These are phyloP conservation scores for Uronychia binucleata DNA, from an alignment of 73 alveolate genomes.

Conservation along the genomic window DNA sequence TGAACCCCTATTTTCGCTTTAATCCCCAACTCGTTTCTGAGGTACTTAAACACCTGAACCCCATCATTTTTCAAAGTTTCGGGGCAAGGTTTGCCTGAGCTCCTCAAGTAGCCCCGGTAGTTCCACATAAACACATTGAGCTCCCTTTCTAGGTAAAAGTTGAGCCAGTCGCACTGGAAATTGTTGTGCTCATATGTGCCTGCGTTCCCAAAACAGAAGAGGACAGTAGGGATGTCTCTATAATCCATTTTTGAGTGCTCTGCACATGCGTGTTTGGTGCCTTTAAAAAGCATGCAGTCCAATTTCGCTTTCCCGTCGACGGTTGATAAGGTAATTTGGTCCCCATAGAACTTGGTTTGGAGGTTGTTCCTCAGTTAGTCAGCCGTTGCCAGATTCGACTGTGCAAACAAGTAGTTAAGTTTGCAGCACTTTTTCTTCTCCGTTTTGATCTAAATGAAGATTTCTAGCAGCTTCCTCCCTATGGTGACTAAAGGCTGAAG, in stretches of 20 bases:
- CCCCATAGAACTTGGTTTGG: neutral
- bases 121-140: conserved; percentile 7
- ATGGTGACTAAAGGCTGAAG: too few species aligned
- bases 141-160: neutral
- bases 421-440: neutral
- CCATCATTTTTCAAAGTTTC: conserved; percentile 10
- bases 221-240: neutral
- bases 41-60: conserved; percentile 1
- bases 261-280: neutral
- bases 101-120: conserved; percentile 5
- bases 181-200: neutral
- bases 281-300: neutral
- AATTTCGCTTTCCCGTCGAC: neutral
- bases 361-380: neutral
- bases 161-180: neutral
- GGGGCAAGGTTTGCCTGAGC: conserved; percentile 10
- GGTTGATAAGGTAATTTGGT: too few species aligned
- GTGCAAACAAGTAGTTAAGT: neutral
- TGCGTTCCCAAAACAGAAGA: conserved; percentile 4
- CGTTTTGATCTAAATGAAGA: too few species aligned
- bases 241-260: neutral
- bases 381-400: neutral
- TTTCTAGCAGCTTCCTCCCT: too few species aligned
- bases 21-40: neutral
- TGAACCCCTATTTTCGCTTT: conserved; percentile 14